Conservation (phyloP, 2,329 filamentous ascomycete species). For the Sporothrix pseudoabietina region DNA sequence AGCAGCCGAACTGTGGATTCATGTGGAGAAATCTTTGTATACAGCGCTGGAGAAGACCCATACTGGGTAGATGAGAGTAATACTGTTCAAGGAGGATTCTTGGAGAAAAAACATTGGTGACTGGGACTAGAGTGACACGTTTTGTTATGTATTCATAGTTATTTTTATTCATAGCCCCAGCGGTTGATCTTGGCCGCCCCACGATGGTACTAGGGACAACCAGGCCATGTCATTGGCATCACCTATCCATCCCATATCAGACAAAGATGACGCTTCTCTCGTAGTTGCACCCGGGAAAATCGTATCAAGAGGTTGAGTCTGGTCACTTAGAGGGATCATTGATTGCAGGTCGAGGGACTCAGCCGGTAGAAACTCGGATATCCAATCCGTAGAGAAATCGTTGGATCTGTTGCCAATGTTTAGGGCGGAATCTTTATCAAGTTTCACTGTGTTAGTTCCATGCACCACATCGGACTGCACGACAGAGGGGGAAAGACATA, state of each 20-base stretch:
- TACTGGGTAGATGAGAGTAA: not conserved
- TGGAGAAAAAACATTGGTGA: not conserved
- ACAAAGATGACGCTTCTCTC: not conserved
- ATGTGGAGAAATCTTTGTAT: slow-evolving; percentile 43
- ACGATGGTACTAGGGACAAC: not conserved
- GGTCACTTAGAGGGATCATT: not conserved
- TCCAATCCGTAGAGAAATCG: not conserved
- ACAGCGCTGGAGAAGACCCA: not conserved
- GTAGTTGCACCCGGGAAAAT: not conserved
- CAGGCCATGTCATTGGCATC: not conserved
- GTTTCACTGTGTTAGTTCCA: too few species aligned
- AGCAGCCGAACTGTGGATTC: slow-evolving; percentile 44
- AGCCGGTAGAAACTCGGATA: not conserved
- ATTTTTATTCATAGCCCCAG: not conserved
- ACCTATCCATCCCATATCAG: not conserved
- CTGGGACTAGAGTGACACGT: too few species aligned
- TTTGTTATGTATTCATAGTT: not conserved
- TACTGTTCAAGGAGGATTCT: too few species aligned
- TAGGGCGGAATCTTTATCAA: too few species aligned
- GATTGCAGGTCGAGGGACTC: not conserved
- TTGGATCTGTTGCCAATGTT: not conserved
- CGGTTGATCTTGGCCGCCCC: not conserved
- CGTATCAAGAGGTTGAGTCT: not conserved
- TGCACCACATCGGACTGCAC: too few species aligned
- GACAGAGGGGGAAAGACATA: not conserved